These are phyloP conservation scores for Daldinia decipiens DNA, from an alignment of 495 filamentous ascomycete genomes.

Conservation along the genomic window DNA sequence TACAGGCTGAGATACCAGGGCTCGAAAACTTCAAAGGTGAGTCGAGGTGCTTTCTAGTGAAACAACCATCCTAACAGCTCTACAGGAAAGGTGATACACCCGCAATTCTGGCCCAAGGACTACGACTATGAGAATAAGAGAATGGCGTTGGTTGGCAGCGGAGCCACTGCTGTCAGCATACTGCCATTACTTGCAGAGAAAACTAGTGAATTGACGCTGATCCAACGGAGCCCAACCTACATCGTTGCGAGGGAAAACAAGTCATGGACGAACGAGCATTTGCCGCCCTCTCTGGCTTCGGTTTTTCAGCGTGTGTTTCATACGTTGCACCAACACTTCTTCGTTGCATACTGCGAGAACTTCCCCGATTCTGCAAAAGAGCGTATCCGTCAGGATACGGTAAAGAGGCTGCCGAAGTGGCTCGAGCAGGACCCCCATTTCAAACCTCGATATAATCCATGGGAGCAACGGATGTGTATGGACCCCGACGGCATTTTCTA, in stretches of 20 bases:
- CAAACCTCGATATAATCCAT: conserved; percentile 70
- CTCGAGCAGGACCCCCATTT: conserved; percentile 68
- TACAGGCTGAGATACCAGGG: neutral
- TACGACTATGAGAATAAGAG: conserved; percentile 58
- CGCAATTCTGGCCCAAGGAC: conserved; percentile 65
- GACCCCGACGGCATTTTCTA: conserved; percentile 73
- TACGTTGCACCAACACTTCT: neutral
- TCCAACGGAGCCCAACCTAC: neutral
- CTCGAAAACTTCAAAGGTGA: neutral
- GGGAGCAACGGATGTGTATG: conserved; percentile 72
- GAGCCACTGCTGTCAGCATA: conserved; percentile 59
- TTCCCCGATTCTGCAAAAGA: neutral
- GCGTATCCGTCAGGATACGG: conserved; percentile 35
- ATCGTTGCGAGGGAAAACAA: neutral
- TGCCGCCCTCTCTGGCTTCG: neutral
- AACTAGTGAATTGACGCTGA: neutral
- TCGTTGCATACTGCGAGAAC: neutral
- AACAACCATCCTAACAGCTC: neutral
- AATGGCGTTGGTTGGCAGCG: conserved; percentile 56
- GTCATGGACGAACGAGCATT: neutral
- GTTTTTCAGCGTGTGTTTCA: neutral
- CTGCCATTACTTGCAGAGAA: conserved; percentile 24
- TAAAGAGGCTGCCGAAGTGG: conserved; percentile 58
- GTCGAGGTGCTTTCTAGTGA: neutral
- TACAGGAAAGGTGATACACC: conserved; percentile 55